Evolutionary conservation across 139 green algal genomes (phyloP).

Genomic region (Coelastrella sp.): DNA sequence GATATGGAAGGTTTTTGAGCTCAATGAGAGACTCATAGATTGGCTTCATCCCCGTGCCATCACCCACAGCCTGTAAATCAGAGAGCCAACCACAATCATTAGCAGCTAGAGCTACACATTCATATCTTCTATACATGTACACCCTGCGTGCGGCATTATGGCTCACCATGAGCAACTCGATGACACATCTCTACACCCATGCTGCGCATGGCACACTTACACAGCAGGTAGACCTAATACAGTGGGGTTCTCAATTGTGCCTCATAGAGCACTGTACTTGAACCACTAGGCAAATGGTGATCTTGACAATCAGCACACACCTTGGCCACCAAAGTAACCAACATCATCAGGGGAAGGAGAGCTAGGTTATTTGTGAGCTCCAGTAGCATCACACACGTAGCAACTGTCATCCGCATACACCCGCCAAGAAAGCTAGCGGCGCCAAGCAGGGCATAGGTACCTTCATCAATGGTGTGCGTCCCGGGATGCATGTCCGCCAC

Average conservation of each 20-base stretch:
- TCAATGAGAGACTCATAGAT: constrained; percentile 78
- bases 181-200: no score
- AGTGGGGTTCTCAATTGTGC: no score
- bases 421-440: constrained; percentile 74
- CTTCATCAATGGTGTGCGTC: constrained; percentile 64
- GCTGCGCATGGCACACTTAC: no score
- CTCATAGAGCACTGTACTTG: no score
- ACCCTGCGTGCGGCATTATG: no score
- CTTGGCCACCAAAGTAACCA: constrained; percentile 89
- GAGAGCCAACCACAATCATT: no score
- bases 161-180: no score
- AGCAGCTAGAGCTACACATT: no score
- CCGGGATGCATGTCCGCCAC: constrained; percentile 68
- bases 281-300: no score
- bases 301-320: no score
- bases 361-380: constrained; percentile 90
- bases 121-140: no score
- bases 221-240: no score
- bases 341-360: constrained; percentile 90
- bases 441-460: constrained; percentile 79
- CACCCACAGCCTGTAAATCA: constrained; percentile 72
- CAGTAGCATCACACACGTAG: constrained; percentile 84
- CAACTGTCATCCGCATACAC: constrained; percentile 77
- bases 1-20: constrained; percentile 70
- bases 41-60: constrained; percentile 73